Evolutionary conservation across 2,329 filamentous ascomycete genomes (phyloP).

Genomic region (Dactylellina drechsleri): DNA sequence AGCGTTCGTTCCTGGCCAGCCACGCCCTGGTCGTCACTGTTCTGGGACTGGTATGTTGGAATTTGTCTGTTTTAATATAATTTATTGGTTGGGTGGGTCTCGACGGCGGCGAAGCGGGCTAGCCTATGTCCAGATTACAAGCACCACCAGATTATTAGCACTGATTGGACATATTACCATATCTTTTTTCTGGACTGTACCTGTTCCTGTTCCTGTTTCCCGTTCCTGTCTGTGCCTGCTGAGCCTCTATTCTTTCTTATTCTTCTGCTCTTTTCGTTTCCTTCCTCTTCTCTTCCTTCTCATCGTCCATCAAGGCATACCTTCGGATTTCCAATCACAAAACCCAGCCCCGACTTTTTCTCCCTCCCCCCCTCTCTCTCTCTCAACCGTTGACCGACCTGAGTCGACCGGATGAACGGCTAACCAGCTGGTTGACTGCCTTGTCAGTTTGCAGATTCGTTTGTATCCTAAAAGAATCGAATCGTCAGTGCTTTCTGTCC

Average conservation of each 20-base stretch:
- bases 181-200: not conserved
- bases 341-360: not conserved
- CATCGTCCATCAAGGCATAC: too few relatives aligned
- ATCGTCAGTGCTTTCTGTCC: too few relatives aligned
- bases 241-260: not conserved
- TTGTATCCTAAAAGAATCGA: too few relatives aligned
- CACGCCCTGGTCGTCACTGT: too few relatives aligned
- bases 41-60: too few relatives aligned
- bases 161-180: too few relatives aligned
- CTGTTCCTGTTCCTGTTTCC: conserved; percentile 32
- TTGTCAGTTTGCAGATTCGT: not conserved
- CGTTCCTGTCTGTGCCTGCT: conserved; percentile 22
- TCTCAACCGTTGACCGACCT: not conserved
- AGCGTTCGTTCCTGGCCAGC: too few relatives aligned
- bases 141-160: too few relatives aligned
- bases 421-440: not conserved
- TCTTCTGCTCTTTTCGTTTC: conserved; percentile 1
- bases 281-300: not conserved
- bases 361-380: not conserved
- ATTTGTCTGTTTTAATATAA: too few relatives aligned
- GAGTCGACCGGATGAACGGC: not conserved
- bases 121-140: too few relatives aligned
- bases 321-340: not conserved
- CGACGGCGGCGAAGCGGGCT: too few relatives aligned
- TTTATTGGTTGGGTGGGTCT: too few relatives aligned